Evolutionary conservation across 2,329 filamentous ascomycete species (phyloP).

Genomic region (Monosporascus sp.): DNA sequence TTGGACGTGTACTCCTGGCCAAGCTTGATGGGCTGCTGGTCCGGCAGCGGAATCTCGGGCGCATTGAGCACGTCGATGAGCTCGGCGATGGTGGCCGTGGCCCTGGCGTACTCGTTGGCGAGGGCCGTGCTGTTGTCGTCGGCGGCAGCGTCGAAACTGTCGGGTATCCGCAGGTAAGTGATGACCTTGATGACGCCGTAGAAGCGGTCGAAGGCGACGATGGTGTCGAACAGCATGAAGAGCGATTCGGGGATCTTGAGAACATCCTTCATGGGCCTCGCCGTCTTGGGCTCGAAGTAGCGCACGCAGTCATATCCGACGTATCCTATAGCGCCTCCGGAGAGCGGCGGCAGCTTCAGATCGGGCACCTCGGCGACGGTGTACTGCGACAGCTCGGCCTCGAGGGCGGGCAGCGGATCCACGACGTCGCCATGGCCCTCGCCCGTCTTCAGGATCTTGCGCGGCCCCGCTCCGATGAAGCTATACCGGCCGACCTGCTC

Average conservation of each 20-base stretch:
- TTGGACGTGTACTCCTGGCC: slow-evolving; percentile 85
- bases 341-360: slow-evolving; percentile 76
- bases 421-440: slow-evolving; percentile 77
- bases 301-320: slow-evolving; percentile 96
- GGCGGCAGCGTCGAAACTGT: slow-evolving; percentile 38
- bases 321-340: slow-evolving; percentile 91
- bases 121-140: slow-evolving; percentile 31
- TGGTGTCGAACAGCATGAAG: slow-evolving; percentile 95
- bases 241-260: slow-evolving; percentile 86
- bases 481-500: slow-evolving; percentile 93
- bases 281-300: slow-evolving; percentile 98
- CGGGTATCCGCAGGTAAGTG: slow-evolving; percentile 74
- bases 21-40: slow-evolving; percentile 66
- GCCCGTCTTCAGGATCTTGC: slow-evolving; percentile 82
- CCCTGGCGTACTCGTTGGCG: slow-evolving; percentile 63
- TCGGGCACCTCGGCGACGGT: slow-evolving; percentile 79
- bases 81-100: slow-evolving; percentile 56
- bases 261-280: slow-evolving; percentile 79
- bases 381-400: slow-evolving; percentile 72
- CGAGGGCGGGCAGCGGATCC: slow-evolving; percentile 79
- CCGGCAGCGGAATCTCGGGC: slow-evolving; percentile 70
- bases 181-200: slow-evolving; percentile 90
- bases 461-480: slow-evolving; percentile 78
- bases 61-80: slow-evolving; percentile 68
- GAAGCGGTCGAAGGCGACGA: slow-evolving; percentile 92